These are phyloP conservation scores for Hordeum marinum DNA, from an alignment of 176 grass and related monocot genomes.

Conservation along the genomic window DNA sequence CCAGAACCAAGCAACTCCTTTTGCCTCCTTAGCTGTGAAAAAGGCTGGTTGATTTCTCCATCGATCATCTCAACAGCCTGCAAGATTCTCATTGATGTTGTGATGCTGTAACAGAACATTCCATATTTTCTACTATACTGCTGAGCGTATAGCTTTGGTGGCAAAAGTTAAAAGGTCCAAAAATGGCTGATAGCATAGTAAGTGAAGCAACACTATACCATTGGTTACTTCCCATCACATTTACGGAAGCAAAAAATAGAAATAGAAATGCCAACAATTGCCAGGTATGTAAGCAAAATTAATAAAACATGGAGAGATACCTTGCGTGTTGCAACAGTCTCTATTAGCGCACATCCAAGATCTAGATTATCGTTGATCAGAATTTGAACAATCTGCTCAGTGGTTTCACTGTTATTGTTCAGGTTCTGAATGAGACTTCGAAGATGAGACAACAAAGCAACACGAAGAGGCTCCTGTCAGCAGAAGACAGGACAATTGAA, in stretches of 20 bases:
- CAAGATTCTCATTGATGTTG: not conserved
- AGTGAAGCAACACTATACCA: not conserved
- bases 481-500: conserved; percentile 12
- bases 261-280: not conserved
- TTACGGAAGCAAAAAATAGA: not conserved
- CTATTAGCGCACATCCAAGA: conserved; percentile 97
- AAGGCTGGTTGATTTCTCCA: conserved; percentile 66
- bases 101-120: conserved; percentile 3
- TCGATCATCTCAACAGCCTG: conserved; percentile 94
- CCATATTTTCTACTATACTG: not conserved
- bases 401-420: conserved; percentile 65
- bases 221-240: not conserved
- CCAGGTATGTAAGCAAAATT: not conserved
- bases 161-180: not conserved
- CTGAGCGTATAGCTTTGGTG: not conserved
- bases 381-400: conserved; percentile 78
- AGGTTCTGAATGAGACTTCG: conserved; percentile 74
- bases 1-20: conserved; percentile 70
- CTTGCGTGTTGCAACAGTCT: conserved; percentile 89
- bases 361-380: conserved; percentile 90
- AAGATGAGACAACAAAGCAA: conserved; percentile 74
- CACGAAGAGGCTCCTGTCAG: conserved; percentile 85
- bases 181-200: not conserved
- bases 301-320: conserved; percentile 33
- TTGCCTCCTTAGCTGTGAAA: conserved; percentile 75